Base-by-base conservation (phyloP, 1,284 basidiomycete species). In the Testicularia cyperi region DNA sequence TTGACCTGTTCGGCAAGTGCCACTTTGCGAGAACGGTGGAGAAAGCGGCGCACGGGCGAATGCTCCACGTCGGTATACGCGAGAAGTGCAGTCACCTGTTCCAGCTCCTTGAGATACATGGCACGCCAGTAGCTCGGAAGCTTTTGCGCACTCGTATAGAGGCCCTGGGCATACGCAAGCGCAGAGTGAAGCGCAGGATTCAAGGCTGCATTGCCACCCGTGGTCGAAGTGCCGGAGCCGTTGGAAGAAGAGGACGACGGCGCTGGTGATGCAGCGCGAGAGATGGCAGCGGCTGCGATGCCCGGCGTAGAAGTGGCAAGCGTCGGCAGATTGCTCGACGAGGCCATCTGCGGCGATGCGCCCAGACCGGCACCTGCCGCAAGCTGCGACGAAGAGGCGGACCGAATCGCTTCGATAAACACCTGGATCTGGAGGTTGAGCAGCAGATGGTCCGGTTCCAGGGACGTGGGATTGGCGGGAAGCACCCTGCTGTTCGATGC, bases 1-100 rank as follows among this genome's bases (percentile, higher is more conserved):
- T 92, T 88, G 41, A 94, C 85, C 77, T 91, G 88, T 48, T 88
- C 86, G 1, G 90, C 90, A 5, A 92, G 82, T 6, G 83, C 83
- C 62, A 87, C 85, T 41, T 90, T 82, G 47, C 88, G 79, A 46
- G 83, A 83, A 72, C 86, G 84, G 38, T 82, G 81, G 48, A 92
- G 77, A 74, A 91, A 91, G 38, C 80, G 82, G 13, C 83, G 79
- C 58, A 88, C 32, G 80, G 82, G 75, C 53, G 86, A 87, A 35
- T 80, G 80, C 72, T 89, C 87, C 0, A 89, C 86, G 3, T 84
- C 80, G 19, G 79, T 80, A 72, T 91, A 92, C 5, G 86, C 88
- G 27, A 94, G 79, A 22, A 92, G 77, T 0, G 85, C 86, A 14
- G 83, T 82, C 3, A 92, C 88, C 52, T 84, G 82, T 38, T 80